Evolutionary conservation across 1,139 yeast genomes (phyloP), one percentile per base, ranked within the genome.

Genomic region (Sporopachydermia cereana): DNA sequence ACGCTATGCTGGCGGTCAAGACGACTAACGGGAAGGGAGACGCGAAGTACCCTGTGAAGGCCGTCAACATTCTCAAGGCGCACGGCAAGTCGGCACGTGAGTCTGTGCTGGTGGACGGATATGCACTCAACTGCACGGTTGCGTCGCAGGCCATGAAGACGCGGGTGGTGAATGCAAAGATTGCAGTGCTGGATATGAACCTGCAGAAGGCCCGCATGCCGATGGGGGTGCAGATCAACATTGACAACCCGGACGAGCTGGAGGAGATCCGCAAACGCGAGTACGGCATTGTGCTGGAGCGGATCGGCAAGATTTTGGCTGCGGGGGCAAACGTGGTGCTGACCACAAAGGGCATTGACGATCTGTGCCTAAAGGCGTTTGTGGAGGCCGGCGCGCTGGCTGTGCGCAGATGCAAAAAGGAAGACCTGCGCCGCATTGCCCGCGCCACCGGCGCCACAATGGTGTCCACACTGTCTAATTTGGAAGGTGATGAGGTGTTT

Each of bases 331-430:
- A 91, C 58, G 98, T 93, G 46, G 86, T 93, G 34, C 71, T 93
- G 51, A 93, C 99, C 31, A 91, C 99, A 24, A 91, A 93, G 68
- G 99, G 98, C 54, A 93, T 93, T 56, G 99, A 93, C 65, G 98
- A 93, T 62, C 74, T 91, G 63, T 89, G 96, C 62, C 72, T 93
- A 58, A 93, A 93, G 67, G 91, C 85, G 62, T 91, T 93, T 64
- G 93, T 91, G 47, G 98, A 93, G 66, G 85, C 89, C 41, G 89
- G 91, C 42, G 93, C 91, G 44, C 88, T 93, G 91, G 98, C 95
- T 16, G 98, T 93, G 41, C 82, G 99, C 71, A 79, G 99, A 57
- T 89, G 97, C 72, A 86, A 88, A 66, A 89, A 88, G 63, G 98
- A 91, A 64, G 99, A 93, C 64, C 72, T 93, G 57, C 78, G 95